phyloP scores from a whole-genome alignment of 2,329 filamentous ascomycete genomes.

The Thelonectria rubi region DNA sequence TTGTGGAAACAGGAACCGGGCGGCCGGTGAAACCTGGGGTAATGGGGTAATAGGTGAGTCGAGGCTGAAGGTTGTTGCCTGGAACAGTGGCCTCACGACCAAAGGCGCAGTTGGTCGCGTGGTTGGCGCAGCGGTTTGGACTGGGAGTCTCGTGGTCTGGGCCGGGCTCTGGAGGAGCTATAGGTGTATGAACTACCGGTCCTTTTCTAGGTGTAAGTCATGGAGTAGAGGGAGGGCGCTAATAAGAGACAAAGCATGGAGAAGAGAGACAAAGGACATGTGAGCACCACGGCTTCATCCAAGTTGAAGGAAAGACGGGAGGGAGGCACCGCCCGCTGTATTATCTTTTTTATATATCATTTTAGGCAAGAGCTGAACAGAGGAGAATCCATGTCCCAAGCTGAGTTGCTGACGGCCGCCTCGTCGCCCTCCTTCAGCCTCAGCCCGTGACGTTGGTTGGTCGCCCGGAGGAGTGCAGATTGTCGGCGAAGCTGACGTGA shows the following conservation, averaged over 20 bases:
- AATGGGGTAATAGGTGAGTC: not conserved
- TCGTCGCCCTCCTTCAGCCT: not conserved
- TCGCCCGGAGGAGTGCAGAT: too few relatives aligned
- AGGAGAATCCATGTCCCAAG: not conserved
- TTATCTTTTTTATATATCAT: not conserved
- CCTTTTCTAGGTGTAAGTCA: not conserved
- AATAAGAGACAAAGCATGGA: not conserved
- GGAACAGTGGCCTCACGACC: not conserved
- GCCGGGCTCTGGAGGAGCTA: not conserved
- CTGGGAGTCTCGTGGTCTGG: not conserved
- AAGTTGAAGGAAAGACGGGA: not conserved
- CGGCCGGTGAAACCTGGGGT: slow-evolving; percentile 5
- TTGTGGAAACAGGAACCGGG: slow-evolving; percentile 1
- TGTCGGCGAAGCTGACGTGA: not conserved
- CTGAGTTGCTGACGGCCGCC: too few relatives aligned
- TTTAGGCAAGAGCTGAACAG: not conserved
- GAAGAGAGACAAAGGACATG: too few relatives aligned
- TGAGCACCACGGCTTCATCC: not conserved
- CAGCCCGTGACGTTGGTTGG: not conserved
- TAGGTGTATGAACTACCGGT: not conserved
- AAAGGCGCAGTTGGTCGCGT: not conserved
- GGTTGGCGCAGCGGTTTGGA: not conserved
- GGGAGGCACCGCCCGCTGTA: not conserved
- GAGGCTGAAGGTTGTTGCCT: not conserved
- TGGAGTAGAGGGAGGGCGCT: not conserved